These are phyloP conservation scores for Lentinus tigrinus DNA, from an alignment of 768 basidiomycete genomes.

Conservation along the genomic window DNA sequence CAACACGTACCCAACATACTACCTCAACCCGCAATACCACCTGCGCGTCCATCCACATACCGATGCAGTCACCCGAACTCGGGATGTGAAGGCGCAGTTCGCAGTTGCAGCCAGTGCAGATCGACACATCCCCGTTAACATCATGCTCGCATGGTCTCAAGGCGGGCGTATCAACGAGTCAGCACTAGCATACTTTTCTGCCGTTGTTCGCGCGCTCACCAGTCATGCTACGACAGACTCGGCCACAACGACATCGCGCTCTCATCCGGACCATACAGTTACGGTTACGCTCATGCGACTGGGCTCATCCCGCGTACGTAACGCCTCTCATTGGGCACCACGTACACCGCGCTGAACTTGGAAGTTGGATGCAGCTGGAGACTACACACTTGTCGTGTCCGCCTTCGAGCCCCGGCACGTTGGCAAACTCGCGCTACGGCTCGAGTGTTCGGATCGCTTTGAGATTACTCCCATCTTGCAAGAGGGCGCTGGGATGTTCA, in stretches of 20 bases:
- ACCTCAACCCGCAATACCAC: constrained; percentile 88
- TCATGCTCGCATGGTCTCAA: constrained; percentile 70
- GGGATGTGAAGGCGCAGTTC: constrained; percentile 38
- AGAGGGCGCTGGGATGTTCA: constrained; percentile 93
- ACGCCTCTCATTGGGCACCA: too few species aligned
- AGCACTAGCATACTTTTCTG: too few species aligned
- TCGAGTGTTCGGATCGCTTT: constrained; percentile 62
- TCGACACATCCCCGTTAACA: constrained; percentile 71
- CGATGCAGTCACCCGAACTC: background rate
- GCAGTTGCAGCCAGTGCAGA: constrained; percentile 51
- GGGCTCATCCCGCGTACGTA: constrained; percentile 53
- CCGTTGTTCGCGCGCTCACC: too few species aligned
- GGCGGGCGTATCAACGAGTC: constrained; percentile 77
- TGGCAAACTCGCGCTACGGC: constrained; percentile 62
- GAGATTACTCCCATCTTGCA: constrained; percentile 66
- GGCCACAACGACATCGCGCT: constrained; percentile 67
- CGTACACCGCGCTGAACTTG: too few species aligned
- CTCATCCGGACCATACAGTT: constrained; percentile 80
- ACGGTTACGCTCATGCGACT: constrained; percentile 63
- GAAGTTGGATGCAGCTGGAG: too few species aligned
- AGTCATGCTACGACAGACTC: too few species aligned
- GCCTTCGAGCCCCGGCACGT: constrained; percentile 72
- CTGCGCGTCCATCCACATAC: constrained; percentile 50
- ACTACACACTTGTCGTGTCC: constrained; percentile 84
- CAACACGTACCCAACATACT: constrained; percentile 73